Evolutionary conservation across 2,329 filamentous ascomycete species (phyloP).

Genomic region (Fusarium piperis): DNA sequence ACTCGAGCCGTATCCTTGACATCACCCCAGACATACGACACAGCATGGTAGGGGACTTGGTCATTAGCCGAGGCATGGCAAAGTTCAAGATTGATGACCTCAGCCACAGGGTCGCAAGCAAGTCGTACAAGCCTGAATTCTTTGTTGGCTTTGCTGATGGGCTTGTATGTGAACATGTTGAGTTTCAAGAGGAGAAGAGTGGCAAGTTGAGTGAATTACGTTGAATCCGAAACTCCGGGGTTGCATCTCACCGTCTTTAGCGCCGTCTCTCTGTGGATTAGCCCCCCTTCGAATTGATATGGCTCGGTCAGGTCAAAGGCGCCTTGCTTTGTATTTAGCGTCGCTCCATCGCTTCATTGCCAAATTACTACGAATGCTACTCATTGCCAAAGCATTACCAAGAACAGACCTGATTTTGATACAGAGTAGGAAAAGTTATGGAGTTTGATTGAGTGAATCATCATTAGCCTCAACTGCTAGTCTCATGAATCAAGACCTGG

Average conservation of each 20-base stretch:
- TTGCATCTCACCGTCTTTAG: neutral
- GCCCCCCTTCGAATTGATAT: neutral
- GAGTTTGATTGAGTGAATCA: neutral
- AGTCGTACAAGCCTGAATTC: conserved; percentile 32
- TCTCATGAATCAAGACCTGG: neutral
- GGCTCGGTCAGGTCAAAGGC: neutral
- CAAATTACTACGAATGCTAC: neutral
- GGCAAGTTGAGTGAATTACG: neutral
- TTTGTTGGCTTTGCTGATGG: neutral
- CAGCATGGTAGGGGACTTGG: conserved; percentile 11
- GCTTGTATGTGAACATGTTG: neutral
- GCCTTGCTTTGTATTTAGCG: neutral
- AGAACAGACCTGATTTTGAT: neutral
- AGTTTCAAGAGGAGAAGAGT: neutral
- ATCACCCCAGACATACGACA: conserved; percentile 37
- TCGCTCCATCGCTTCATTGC: neutral
- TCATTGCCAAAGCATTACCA: neutral
- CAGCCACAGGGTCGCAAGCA: neutral
- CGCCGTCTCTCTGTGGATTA: neutral
- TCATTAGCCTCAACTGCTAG: neutral
- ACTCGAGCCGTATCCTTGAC: neutral
- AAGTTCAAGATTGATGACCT: conserved; percentile 17
- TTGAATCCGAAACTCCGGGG: neutral
- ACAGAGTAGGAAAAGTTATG: neutral
- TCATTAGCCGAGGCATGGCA: conserved; percentile 5